Evolutionary conservation across 768 basidiomycete genomes (phyloP).

Genomic region (Psilocybe cyanescens): DNA sequence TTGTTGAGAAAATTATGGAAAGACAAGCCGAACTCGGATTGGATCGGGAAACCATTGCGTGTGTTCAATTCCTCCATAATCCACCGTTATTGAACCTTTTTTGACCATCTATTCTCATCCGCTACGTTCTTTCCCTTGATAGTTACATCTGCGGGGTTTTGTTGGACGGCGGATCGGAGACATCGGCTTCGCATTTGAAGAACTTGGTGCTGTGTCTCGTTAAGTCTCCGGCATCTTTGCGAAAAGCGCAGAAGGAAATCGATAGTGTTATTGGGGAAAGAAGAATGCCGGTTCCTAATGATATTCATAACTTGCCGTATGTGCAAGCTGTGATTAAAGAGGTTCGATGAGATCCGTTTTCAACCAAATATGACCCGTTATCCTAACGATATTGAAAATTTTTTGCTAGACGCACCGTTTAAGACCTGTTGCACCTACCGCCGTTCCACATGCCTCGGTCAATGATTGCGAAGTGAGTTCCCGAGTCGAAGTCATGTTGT

Average conservation of each 20-base stretch:
- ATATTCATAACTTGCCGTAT: not conserved
- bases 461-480: not conserved
- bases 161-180: not conserved
- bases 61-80: not conserved
- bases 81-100: no score
- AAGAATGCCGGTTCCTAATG: not conserved
- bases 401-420: not conserved
- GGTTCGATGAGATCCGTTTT: not conserved
- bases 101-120: no score
- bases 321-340: not conserved
- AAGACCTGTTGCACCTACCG: not conserved
- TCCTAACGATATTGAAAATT: no score
- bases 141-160: not conserved
- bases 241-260: not conserved
- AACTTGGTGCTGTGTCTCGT: not conserved
- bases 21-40: not conserved
- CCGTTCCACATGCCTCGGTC: not conserved
- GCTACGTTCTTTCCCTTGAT: not conserved
- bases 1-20: not conserved
- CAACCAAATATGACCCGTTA: no score
- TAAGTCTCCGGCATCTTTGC: not conserved
- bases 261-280: not conserved
- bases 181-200: not conserved
- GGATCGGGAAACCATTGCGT: not conserved
- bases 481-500: not conserved